These are phyloP conservation scores for Wickerhamomyces bisporus DNA, from an alignment of 805 yeast species.

Conservation along the genomic window DNA sequence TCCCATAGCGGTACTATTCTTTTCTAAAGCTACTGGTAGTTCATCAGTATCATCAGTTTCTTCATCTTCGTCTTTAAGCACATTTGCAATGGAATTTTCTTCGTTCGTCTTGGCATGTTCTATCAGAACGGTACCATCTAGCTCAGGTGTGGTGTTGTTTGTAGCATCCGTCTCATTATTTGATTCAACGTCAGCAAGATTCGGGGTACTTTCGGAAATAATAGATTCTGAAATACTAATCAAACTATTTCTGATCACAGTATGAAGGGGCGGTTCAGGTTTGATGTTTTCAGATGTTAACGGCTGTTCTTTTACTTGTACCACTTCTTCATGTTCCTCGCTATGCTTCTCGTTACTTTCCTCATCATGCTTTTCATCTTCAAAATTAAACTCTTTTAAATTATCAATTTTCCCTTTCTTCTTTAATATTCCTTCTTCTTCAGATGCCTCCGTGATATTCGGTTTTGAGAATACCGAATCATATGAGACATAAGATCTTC, in stretches of 20 bases:
- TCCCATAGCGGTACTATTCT: too few species aligned
- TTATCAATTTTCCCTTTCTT: conserved; percentile 49
- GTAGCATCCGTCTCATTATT: conserved; percentile 2
- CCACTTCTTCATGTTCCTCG: too few species aligned
- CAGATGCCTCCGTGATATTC: not conserved
- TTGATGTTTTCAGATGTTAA: too few species aligned
- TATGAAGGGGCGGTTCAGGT: not conserved
- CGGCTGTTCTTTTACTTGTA: too few species aligned
- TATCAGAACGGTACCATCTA: not conserved
- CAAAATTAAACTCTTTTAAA: conserved; percentile 41
- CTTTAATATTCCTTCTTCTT: conserved; percentile 24
- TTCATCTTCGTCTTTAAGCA: too few species aligned
- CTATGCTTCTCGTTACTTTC: too few species aligned
- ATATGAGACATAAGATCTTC: conserved; percentile 51
- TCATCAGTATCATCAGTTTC: too few species aligned
- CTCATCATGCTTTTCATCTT: conserved; percentile 8
- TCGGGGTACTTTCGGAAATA: conserved; percentile 1
- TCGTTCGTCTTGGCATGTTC: not conserved
- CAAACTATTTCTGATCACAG: too few species aligned
- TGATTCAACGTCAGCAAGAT: conserved; percentile 1
- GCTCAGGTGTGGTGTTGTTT: not conserved
- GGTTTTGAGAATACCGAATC: conserved; percentile 46
- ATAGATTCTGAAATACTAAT: not conserved
- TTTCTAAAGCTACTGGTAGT: too few species aligned
- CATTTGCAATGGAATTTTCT: not conserved